A percentile compares a stretch with the other conserved stretches of the same genome.
These are phyloP conservation scores for Lolium rigidum DNA, from an alignment of 176 grass and related monocot species.

Conservation along the genomic window DNA sequence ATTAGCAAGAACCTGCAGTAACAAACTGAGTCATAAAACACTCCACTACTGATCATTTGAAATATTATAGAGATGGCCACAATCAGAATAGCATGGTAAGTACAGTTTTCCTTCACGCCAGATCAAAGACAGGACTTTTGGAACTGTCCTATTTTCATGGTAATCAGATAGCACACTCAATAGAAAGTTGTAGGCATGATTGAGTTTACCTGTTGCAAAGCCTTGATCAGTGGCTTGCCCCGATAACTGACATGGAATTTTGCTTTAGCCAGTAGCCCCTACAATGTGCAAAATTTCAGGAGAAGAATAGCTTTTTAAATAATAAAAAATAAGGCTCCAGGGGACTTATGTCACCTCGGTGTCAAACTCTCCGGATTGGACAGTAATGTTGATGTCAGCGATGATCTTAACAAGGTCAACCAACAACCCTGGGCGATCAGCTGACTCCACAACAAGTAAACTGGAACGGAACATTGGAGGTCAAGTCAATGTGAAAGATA, in stretches of 20 bases:
- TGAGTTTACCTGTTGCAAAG: conserved; percentile 73
- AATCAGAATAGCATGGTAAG: not conserved
- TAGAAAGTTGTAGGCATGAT: conserved; percentile 5
- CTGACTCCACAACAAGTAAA: conserved; percentile 93
- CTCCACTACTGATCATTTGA: not conserved
- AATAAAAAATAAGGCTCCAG: not conserved
- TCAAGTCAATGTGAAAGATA: conserved; percentile 24
- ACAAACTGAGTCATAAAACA: conserved; percentile 35
- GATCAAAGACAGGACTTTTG: not conserved
- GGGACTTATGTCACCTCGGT: conserved; percentile 64
- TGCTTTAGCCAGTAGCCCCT: conserved; percentile 94
- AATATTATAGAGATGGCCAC: not conserved
- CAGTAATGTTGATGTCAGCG: conserved; percentile 79
- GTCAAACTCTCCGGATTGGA: conserved; percentile 95
- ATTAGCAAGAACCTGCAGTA: conserved; percentile 83
- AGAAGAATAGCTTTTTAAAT: conserved; percentile 25
- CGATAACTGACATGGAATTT: conserved; percentile 97
- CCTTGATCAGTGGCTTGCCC: conserved; percentile 64
- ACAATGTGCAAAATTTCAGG: conserved; percentile 39
- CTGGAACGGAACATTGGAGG: conserved; percentile 52
- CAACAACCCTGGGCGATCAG: conserved; percentile 85
- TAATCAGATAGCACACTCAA: not conserved
- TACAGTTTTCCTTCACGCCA: not conserved
- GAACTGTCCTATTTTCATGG: not conserved
- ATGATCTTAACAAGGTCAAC: conserved; percentile 96